phyloP scores from a whole-genome alignment of 164 flowering plant species.

The Piper betle region DNA sequence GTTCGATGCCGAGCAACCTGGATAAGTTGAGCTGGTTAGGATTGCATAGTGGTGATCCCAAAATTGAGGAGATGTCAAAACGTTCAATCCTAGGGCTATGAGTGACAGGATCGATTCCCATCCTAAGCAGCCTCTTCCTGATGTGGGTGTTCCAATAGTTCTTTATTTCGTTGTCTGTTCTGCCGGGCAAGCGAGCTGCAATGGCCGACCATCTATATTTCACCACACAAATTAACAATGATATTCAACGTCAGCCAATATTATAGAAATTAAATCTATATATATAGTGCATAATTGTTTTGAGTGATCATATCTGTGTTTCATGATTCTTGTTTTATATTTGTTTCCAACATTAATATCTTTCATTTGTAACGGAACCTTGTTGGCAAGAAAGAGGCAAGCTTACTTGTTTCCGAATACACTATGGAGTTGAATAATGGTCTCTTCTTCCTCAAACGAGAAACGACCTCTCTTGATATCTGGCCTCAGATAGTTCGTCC shows the following conservation, averaged over 20 bases:
- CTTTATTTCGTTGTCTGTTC: slow-evolving; percentile 90
- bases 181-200: slow-evolving; percentile 83
- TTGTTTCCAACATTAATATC: not conserved
- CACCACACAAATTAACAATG: not conserved
- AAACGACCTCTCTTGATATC: slow-evolving; percentile 66
- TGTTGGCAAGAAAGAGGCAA: not conserved
- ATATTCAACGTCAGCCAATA: not conserved
- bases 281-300: no score
- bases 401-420: slow-evolving; percentile 63
- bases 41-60: slow-evolving; percentile 33
- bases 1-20: slow-evolving; percentile 38
- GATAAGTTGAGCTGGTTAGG: slow-evolving; percentile 39
- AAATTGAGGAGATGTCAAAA: slow-evolving; percentile 55
- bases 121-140: slow-evolving; percentile 66
- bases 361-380: no score
- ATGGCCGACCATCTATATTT: slow-evolving; percentile 89
- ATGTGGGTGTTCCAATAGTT: slow-evolving; percentile 98
- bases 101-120: slow-evolving; percentile 93
- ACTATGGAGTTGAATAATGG: slow-evolving; percentile 49
- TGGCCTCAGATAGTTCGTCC: slow-evolving; percentile 72
- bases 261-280: no score
- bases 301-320: no score
- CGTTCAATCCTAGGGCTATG: slow-evolving; percentile 76
- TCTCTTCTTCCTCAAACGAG: slow-evolving; percentile 64
- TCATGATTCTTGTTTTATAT: no score